Percentiles rank a stretch among this genome's conserved stretches.
Conservation (phyloP, 148 eudicot species). For the Heliosperma pusillum region DNA sequence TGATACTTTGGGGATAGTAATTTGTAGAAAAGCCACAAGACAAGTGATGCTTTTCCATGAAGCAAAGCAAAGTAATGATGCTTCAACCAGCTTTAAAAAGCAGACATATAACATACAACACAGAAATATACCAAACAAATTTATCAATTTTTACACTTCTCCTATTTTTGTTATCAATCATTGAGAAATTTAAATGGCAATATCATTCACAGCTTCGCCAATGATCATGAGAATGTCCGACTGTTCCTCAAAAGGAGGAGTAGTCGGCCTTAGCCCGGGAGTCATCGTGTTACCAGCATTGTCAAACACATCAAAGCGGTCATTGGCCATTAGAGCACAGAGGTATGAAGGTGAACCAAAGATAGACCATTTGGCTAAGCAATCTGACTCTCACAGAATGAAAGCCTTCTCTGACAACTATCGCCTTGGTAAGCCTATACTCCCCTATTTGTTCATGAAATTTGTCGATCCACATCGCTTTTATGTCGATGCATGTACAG, state of each 20-base stretch:
- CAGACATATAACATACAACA: not conserved
- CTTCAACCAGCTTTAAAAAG: slow-evolving; percentile 1
- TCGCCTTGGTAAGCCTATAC: not conserved
- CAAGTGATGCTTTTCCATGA: slow-evolving; percentile 9
- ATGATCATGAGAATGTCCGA: not conserved
- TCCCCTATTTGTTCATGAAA: not conserved
- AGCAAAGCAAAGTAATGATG: slow-evolving; percentile 16
- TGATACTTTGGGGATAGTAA: too few relatives aligned
- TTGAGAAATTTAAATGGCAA: not conserved
- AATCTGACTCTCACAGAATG: slow-evolving; percentile 4
- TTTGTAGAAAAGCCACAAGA: not conserved
- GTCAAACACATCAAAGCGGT: slow-evolving; percentile 2
- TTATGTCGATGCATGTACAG: too few relatives aligned
- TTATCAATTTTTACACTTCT: too few relatives aligned
- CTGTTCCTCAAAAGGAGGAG: not conserved
- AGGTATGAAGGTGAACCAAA: slow-evolving; percentile 15
- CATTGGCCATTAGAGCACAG: slow-evolving; percentile 7
- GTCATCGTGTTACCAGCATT: not conserved
- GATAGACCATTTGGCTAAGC: not conserved
- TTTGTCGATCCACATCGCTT: too few relatives aligned
- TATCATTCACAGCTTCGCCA: not conserved
- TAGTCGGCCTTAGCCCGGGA: not conserved
- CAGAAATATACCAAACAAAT: not conserved
- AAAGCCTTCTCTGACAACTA: slow-evolving; percentile 1
- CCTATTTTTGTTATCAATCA: too few relatives aligned